Evolutionary conservation across 306 rosid genomes (phyloP), one percentile per base, ranked within the genome.

Genomic region (Coriaria nepalensis): DNA sequence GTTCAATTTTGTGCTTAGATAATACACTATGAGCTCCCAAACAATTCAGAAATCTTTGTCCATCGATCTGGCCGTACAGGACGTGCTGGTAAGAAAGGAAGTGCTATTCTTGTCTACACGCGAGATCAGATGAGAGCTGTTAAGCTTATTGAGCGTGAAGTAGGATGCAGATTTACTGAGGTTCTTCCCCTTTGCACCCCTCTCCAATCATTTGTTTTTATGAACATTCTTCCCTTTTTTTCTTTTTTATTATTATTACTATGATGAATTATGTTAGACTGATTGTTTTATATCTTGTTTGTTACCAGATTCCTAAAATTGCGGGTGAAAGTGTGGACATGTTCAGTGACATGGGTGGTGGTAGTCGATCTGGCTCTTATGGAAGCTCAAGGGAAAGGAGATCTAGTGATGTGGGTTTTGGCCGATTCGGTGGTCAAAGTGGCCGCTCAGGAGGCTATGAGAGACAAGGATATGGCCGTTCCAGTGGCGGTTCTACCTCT

Each of bases 51-150:
- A 74, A 85, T 86, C 79, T 92, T 92, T 81, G 96, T 92, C 61
- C 98, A 92, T 57, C 86, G 98, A 64, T 85, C 98, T 2, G 98
- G 98, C 40, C 73, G 98, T 55, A 92, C 98, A 50, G 98, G 98
- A 33, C 93, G 98, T 68, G 96, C 98, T 58, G 98, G 98, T 56
- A 92, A 78, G 82, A 92, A 77, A 69, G 98, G 98, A 60, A 53
- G 66, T 59, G 98, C 93, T 45, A 76, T 92, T 73, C 80, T 82
- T 51, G 63, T 92, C 29, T 64, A 92, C 70, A 47, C 88, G 2
- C 78, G 70, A 8, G 86, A 66, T 41, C 88, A 92, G 65, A 8
- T 72, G 12, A 82, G 83, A 77, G 70, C 78, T 53, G 78, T 86
- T 32, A 79, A 38, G 72, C 10, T 53, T 15, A 85, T 92, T 57